These are phyloP conservation scores for Heterobasidion occidentale DNA, from an alignment of 1,284 basidiomycete genomes.

Conservation along the genomic window DNA sequence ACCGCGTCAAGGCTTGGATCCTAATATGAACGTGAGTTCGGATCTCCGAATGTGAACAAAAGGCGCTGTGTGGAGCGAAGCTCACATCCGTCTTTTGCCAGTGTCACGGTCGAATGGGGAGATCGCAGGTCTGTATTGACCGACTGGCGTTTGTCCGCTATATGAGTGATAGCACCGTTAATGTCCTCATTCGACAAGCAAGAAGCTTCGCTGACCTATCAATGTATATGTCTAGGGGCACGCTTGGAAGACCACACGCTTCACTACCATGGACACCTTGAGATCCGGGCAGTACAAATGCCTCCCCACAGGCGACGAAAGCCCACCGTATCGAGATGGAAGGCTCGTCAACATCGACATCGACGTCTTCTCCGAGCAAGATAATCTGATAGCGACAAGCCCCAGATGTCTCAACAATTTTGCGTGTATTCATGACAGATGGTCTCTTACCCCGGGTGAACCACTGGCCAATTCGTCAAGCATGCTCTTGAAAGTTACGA, in stretches of 20 bases:
- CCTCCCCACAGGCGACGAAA: slow-evolving; percentile 43
- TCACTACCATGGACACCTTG: slow-evolving; percentile 37
- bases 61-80: background rate
- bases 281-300: slow-evolving; percentile 37
- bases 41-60: background rate
- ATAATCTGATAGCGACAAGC: background rate
- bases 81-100: slow-evolving; percentile 34
- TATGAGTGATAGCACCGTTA: background rate
- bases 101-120: slow-evolving; percentile 34
- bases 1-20: slow-evolving; percentile 47
- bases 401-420: no score
- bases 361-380: slow-evolving; percentile 45
- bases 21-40: slow-evolving; percentile 20
- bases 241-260: slow-evolving; percentile 38
- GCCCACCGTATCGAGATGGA: slow-evolving; percentile 49
- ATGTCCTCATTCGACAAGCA: background rate
- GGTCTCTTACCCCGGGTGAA: slow-evolving; percentile 36
- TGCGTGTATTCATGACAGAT: no score
- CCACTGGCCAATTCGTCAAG: slow-evolving; percentile 33
- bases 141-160: slow-evolving; percentile 28
- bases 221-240: slow-evolving; percentile 36
- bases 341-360: slow-evolving; percentile 52
- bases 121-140: slow-evolving; percentile 36
- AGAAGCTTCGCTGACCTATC: slow-evolving; percentile 33
- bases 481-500: slow-evolving; percentile 30